A percentile compares a stretch with the other conserved stretches of the same genome.
These are phyloP conservation scores for Syzygium oleosum DNA, from an alignment of 345 rosid species.

Conservation along the genomic window DNA sequence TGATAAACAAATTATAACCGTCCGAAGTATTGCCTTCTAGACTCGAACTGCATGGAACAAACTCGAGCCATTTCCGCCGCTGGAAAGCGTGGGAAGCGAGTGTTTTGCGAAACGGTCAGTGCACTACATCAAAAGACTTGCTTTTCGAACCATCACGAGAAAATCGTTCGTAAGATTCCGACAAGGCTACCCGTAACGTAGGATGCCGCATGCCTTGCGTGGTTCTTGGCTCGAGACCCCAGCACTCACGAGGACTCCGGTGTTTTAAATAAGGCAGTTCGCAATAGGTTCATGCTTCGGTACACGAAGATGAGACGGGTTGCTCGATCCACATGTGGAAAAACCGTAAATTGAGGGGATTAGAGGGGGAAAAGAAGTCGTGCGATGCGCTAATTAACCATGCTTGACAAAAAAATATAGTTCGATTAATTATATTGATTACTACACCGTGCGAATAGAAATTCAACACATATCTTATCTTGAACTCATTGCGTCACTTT, in stretches of 20 bases:
- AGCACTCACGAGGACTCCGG: neutral
- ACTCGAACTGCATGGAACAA: neutral
- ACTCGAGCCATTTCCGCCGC: neutral
- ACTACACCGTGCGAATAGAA: accelerated
- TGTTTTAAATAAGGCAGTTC: neutral
- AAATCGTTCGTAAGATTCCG: accelerated
- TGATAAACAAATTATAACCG: accelerated
- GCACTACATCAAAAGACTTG: accelerated
- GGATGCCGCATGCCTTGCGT: accelerated
- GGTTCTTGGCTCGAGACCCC: neutral
- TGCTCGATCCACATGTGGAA: neutral
- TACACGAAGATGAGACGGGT: accelerated
- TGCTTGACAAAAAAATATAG: neutral
- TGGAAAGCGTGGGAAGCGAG: neutral
- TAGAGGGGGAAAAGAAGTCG: neutral
- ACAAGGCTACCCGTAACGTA: accelerated
- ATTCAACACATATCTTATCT: neutral
- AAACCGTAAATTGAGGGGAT: neutral
- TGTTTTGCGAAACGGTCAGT: neutral
- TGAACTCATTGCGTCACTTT: accelerated
- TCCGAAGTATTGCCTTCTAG: neutral
- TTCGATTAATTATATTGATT: neutral
- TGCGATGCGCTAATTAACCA: neutral
- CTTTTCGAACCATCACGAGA: accelerated
- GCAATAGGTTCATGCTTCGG: neutral